Conservation (phyloP, 2,329 filamentous ascomycete species). For the Emmonsia crescens region DNA sequence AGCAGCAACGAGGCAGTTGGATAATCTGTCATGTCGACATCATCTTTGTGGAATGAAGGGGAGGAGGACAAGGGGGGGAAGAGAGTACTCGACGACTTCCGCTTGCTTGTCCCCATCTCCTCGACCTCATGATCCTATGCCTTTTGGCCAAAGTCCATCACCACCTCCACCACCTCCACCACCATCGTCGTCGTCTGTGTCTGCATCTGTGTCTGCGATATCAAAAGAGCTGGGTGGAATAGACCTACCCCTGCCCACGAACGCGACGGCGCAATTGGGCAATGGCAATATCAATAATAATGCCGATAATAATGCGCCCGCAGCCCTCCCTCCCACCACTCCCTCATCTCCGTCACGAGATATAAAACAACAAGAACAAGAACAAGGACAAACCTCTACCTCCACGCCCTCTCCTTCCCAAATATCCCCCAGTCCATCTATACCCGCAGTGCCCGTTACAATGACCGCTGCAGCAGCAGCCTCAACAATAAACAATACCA, state of each 20-base stretch:
- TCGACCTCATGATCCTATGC: not conserved
- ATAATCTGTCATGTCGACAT: not conserved
- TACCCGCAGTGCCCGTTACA: not conserved
- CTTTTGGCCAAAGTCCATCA: not conserved
- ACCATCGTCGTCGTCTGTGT: not conserved
- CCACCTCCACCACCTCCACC: not conserved
- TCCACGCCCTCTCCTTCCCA: not conserved
- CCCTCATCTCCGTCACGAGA: not conserved
- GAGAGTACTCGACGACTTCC: not conserved
- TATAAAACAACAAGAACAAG: not conserved
- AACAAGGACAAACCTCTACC: not conserved
- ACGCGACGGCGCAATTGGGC: not conserved
- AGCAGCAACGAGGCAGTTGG: not conserved
- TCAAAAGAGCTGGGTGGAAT: not conserved
- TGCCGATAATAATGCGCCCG: not conserved
- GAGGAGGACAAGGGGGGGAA: not conserved
- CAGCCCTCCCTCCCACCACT: not conserved
- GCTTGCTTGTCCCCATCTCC: not conserved
- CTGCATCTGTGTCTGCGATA: not conserved
- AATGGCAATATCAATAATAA: not conserved
- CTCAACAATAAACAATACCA: conserved; percentile 1
- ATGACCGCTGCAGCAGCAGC: not conserved
- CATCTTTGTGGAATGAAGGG: not conserved
- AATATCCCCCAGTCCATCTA: not conserved
- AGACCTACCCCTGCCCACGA: not conserved